These are phyloP conservation scores for Entamoeba nuttalli DNA, from an alignment of 208 protist genomes.

Conservation along the genomic window DNA sequence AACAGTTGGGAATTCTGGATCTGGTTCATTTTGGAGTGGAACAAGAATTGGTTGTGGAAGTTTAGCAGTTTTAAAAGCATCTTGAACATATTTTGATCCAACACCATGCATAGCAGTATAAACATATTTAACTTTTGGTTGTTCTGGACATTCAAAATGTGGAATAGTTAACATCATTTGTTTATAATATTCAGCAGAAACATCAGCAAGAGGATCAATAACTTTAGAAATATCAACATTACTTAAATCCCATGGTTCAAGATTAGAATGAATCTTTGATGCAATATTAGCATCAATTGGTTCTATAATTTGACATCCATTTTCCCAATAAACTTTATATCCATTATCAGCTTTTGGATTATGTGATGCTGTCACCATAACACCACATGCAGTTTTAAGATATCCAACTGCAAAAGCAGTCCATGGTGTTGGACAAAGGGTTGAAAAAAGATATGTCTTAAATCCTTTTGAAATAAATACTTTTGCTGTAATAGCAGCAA, in stretches of 20 bases:
- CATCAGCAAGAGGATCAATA: background rate
- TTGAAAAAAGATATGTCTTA: background rate
- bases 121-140: conserved; percentile 15
- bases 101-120: conserved; percentile 80
- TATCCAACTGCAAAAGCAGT: conserved; percentile 9
- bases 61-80: conserved; percentile 51
- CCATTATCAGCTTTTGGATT: conserved; percentile 96
- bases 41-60: conserved; percentile 32
- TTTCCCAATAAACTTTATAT: conserved; percentile 83
- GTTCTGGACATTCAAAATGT: background rate
- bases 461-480: conserved; percentile 1
- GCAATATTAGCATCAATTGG: conserved; percentile 77
- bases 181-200: background rate
- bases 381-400: conserved; percentile 10
- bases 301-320: conserved; percentile 64
- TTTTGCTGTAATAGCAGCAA: conserved; percentile 25
- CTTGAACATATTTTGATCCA: conserved; percentile 54
- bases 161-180: background rate
- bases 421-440: conserved; percentile 11
- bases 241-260: conserved; percentile 47
- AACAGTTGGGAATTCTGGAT: conserved; percentile 88
- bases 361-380: conserved; percentile 53
- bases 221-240: background rate
- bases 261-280: conserved; percentile 57
- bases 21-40: conserved; percentile 62